Base-by-base conservation (phyloP, 495 filamentous ascomycete genomes). In the Penicillium canariense region DNA sequence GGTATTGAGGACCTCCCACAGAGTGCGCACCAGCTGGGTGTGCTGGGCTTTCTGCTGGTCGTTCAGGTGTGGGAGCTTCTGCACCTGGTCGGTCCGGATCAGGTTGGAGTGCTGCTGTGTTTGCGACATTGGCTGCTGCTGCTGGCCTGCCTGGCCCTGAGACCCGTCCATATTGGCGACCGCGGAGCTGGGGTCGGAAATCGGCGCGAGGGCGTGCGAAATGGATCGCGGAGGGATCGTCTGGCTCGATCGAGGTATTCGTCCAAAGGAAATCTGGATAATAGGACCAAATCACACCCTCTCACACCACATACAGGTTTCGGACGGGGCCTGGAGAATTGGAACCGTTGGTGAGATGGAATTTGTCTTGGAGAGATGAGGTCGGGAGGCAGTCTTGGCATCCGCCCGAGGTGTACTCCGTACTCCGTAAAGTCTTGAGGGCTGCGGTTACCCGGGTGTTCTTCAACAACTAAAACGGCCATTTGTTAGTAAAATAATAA, bases 21-120 rank as follows among this genome's bases (percentile, higher is more conserved):
- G 68, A 12, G 59, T 66, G 15, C 78, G 77, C 11, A 93, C 77
- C 3, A 87, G 78, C 40, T 77, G 68, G 47, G 87, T 79, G 54
- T 90, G 90, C 62, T 87, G 86, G 8, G 60, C 51, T 59, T 85
- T 88, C 48, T 88, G 84, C 11, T 86, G 78, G 4, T 84, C 78
- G 11, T 67, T 72, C 47, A 83, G 72, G 60, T 75, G 69, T 10
- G 71, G 70, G 7, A 82, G 68, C 50, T 78, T 80, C 49, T 74
- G 71, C 9, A 82, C 77, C 44, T 80, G 74, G 18, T 82, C 79
- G 26, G 78, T 78, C 27, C 73, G 77, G 39, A 81, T 78, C 40
- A 82, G 62, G 44, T 77, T 76, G 6, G 74, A 71, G 38, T 76
- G 71, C 54, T 78, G 74, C 51, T 68, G 70, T 8, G 68, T 62